Percentiles rank a stretch among this genome's conserved stretches.
phyloP scores from a whole-genome alignment of 805 yeast genomes.

The Candida loeiensis region DNA sequence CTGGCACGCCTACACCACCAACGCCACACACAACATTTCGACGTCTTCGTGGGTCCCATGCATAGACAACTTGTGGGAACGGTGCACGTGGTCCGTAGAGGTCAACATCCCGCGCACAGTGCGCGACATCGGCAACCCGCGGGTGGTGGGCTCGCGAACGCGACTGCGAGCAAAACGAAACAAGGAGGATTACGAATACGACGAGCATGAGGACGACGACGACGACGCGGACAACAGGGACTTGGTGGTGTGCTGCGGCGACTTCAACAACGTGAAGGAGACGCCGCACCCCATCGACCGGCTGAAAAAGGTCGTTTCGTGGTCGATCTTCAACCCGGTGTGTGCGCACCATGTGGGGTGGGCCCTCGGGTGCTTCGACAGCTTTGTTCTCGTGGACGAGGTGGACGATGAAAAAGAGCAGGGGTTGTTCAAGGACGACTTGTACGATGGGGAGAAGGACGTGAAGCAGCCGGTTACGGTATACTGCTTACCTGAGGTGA shows the following conservation, averaged over 20 bases:
- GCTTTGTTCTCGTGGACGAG: conserved; percentile 49
- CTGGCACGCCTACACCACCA: conserved; percentile 87
- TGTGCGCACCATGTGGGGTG: conserved; percentile 95
- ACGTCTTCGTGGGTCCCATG: conserved; percentile 99
- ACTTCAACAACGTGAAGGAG: conserved; percentile 61
- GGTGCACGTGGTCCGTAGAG: conserved; percentile 89
- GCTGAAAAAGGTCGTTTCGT: conserved; percentile 69
- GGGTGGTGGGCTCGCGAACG: conserved; percentile 37
- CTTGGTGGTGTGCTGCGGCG: conserved; percentile 67
- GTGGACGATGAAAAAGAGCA: conserved; percentile 29
- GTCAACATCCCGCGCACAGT: conserved; percentile 80
- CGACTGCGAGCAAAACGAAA: conserved; percentile 12
- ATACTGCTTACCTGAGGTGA: conserved; percentile 60
- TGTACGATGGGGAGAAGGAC: conserved; percentile 30
- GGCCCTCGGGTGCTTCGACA: conserved; percentile 86
- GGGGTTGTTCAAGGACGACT: conserved; percentile 25
- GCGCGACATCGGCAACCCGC: conserved; percentile 57
- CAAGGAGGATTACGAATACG: conserved; percentile 11
- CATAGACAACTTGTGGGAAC: conserved; percentile 81
- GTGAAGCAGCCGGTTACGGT: conserved; percentile 44
- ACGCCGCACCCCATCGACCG: conserved; percentile 72
- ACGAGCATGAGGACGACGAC: conserved; percentile 38
- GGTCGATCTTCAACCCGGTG: conserved; percentile 75
- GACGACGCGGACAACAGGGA: conserved; percentile 47
- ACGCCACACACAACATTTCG: conserved; percentile 70